Base-by-base conservation (phyloP, 441 rosid species). In the Adansonia gregorii region DNA sequence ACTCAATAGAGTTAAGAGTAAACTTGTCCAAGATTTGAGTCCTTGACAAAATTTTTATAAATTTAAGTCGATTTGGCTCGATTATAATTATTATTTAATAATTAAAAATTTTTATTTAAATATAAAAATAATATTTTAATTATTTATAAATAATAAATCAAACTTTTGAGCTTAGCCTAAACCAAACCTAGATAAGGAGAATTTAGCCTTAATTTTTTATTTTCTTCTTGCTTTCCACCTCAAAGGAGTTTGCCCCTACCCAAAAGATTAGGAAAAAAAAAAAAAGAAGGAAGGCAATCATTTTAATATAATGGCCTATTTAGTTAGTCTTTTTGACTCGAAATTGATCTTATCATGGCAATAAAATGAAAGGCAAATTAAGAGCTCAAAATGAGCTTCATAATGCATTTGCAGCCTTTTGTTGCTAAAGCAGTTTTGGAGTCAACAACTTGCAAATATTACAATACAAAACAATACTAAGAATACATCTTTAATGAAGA, bases 191-290 rank as follows among this genome's bases (percentile, higher is more conserved):
- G 27, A 24, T 24, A 24, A 24, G 27, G 27, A 24, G 27, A 24
- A 24, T 24, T 24, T 24, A 24, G 27, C 27, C 27, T 24, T 24
- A 24, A 24, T 22, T 56, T 17, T 52, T 52, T 0, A 15, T 15
- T 15, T 52, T 52, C 39, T 35, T 15, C 15, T 60, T 0, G 15
- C n/a, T 60, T 60, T 10, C 27, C 70, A 43, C 52, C 51, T n/a
- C 71, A 41, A 66, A n/a, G 51, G 24, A 66, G 70, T 24, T n/a
- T 39, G 51, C 22, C 70, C 24, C 14, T 66, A n/a, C 19, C 19
- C 1, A 8, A 8, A 12, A 8, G 11, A 15, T 58, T 58, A 20
- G 1, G 15, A 4, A 52, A 15, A 4, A 27, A 7, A n/a, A 10
- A 3, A 0, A 1, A 63, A 9, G 2, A 14, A 0, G 11, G 43